Percentiles rank a stretch among this genome's conserved stretches.
Conservation (phyloP, 495 filamentous ascomycete species). For the Alectoria sarmentosa region DNA sequence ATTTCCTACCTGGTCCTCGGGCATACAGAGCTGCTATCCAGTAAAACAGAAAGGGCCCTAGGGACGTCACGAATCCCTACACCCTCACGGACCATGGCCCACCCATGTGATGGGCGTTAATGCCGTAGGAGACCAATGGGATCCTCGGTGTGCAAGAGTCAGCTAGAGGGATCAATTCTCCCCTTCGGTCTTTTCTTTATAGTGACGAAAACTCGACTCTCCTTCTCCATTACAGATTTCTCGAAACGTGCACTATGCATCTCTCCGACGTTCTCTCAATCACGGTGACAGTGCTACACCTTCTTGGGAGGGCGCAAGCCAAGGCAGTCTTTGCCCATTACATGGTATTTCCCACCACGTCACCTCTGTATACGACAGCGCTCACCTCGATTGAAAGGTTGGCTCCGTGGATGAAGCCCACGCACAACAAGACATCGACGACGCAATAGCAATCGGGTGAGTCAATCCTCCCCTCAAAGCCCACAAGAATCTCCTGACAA, state of each 20-base stretch:
- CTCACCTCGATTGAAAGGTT: constrained; percentile 19
- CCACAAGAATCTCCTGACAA: background rate
- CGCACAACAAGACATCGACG: constrained; percentile 28
- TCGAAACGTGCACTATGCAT: background rate
- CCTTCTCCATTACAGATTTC: background rate
- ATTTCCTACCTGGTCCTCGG: background rate
- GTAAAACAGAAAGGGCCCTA: background rate
- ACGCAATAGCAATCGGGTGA: constrained; percentile 20
- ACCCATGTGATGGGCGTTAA: background rate
- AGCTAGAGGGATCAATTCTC: background rate
- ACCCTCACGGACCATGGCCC: background rate
- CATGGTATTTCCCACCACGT: constrained; percentile 26
- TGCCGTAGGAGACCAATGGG: background rate
- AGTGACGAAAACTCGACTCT: background rate
- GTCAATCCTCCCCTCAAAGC: background rate
- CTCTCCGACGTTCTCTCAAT: background rate
- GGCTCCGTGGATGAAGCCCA: constrained; percentile 24
- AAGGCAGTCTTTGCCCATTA: constrained; percentile 31
- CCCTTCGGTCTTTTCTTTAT: background rate
- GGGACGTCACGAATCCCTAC: background rate
- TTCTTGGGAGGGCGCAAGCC: constrained; percentile 1
- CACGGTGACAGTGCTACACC: background rate
- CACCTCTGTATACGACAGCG: background rate
- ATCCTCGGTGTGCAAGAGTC: background rate
- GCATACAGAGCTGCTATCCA: background rate